Conservation (phyloP, 192 early-diverging fungal genomes). For the Coemansia furcata region DNA sequence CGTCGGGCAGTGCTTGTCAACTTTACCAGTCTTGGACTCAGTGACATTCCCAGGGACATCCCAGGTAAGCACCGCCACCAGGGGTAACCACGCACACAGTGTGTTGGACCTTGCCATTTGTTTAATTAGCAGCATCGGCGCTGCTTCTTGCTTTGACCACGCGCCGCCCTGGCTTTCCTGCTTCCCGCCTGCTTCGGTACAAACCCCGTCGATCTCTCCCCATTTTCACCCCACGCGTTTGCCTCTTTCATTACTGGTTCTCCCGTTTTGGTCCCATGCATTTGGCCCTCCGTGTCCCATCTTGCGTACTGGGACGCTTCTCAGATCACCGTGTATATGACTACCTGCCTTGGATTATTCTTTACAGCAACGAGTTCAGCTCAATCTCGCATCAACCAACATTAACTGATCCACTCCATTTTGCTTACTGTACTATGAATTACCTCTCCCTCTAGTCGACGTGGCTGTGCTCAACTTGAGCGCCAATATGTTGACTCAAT, state of each 20-base stretch:
- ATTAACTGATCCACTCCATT: not conserved
- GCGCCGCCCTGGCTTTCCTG: not conserved
- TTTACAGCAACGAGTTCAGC: not conserved
- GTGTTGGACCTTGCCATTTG: not conserved
- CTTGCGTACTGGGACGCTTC: constrained; percentile 1
- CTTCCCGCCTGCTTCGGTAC: not conserved
- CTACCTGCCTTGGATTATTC: not conserved
- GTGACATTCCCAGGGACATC: constrained; percentile 17
- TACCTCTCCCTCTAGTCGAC: constrained; percentile 17
- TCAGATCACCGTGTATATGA: not conserved
- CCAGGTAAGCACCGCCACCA: constrained; percentile 27
- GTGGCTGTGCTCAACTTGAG: constrained; percentile 28
- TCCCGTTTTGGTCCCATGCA: not conserved
- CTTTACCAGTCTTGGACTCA: constrained; percentile 23
- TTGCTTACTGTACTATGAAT: not conserved
- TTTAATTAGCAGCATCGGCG: not conserved
- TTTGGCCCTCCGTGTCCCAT: not conserved
- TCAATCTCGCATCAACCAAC: not conserved
- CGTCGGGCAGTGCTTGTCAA: constrained; percentile 13
- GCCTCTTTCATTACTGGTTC: not conserved
- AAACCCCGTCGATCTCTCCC: constrained; percentile 7
- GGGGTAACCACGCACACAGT: not conserved
- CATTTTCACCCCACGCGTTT: not conserved
- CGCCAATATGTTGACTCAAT: constrained; percentile 28
- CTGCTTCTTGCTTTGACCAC: constrained; percentile 4